Base-by-base conservation (phyloP, 192 early-diverging fungal genomes). In the Diversispora eburnea region DNA sequence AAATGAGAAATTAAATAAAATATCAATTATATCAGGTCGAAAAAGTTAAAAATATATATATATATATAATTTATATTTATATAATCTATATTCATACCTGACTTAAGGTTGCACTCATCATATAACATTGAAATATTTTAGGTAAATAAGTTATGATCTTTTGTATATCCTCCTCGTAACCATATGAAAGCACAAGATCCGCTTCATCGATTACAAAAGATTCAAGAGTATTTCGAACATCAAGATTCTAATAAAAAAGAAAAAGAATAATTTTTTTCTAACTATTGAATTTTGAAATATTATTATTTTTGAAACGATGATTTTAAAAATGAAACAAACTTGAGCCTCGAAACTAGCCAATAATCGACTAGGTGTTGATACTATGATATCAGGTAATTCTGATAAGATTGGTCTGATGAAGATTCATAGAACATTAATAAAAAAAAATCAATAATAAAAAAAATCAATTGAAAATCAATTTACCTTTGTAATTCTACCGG, bases 131-230 rank as follows among this genome's bases (percentile, higher is more conserved):
- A 81, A 91, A 90, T 58, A 95, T 92, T 80, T 92, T 91, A 58
- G 95, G 94, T 70, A 94, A 77, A 60, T 86, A 84, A 10, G 83
- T 76, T 49, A 94, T 74, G 17, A 98, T 83, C 42, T 89, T 87
- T 59, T 87, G 84, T 45, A 99, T 78, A 77, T 99, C 97, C 48
- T 92, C 90, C 74, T 94, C 91, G 73, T 96, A 93, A 17, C 96
- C 97, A 81, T 94, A 99, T 48, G 92, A 94, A 61, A 96, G 80
- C 1, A 99, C 89, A 64, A 98, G 79, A 81, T 99, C 97, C 0
- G 95, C 95, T 82, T 99, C 97, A 67, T 99, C 97, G 56, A 99
- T 93, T 17, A 98, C 93, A 56, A 99, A 84, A 9, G 89, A 91
- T 67, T 95, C 91, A 51, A 97, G 79, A 8, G 80, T 74, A 4